Conservation (phyloP, 1,284 basidiomycete genomes). For the Entoloma clypeatum region DNA sequence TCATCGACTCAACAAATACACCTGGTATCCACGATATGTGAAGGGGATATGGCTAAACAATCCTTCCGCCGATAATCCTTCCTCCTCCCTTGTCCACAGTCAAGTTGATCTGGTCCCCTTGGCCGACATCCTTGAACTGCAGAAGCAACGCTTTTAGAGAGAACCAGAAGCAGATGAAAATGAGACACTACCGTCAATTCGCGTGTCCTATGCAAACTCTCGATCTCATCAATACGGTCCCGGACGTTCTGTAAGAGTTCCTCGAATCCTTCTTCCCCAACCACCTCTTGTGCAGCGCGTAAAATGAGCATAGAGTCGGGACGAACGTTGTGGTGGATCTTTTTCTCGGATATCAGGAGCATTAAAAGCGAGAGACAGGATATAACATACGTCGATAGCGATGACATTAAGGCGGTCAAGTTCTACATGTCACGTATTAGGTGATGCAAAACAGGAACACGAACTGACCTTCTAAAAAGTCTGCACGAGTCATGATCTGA, state of each 20-base stretch:
- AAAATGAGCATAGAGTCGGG: constrained; percentile 77
- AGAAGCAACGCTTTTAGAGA: too few relatives aligned
- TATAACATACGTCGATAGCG: constrained; percentile 63
- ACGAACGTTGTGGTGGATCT: constrained; percentile 74
- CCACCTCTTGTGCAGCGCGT: constrained; percentile 65
- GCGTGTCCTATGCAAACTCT: constrained; percentile 66
- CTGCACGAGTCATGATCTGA: constrained; percentile 79
- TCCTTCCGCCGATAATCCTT: constrained; percentile 24
- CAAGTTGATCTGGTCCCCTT: constrained; percentile 55
- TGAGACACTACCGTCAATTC: constrained; percentile 53
- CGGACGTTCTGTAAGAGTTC: constrained; percentile 67
- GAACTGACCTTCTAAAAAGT: constrained; percentile 67
- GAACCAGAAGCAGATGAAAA: constrained; percentile 2
- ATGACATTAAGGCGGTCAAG: constrained; percentile 69
- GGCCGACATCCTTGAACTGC: constrained; percentile 63
- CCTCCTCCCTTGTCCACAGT: constrained; percentile 59
- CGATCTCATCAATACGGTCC: constrained; percentile 71
- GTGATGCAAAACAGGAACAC: constrained; percentile 2
- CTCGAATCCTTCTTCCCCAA: constrained; percentile 69
- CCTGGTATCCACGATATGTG: too few relatives aligned
- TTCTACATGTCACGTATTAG: constrained; percentile 33
- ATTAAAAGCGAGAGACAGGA: constrained; percentile 4
- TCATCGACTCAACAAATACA: too few relatives aligned
- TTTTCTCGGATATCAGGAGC: constrained; percentile 4
- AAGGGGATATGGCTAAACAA: constrained; percentile 10